Base-by-base conservation (phyloP, 345 rosid genomes). In the Laguncularia racemosa region DNA sequence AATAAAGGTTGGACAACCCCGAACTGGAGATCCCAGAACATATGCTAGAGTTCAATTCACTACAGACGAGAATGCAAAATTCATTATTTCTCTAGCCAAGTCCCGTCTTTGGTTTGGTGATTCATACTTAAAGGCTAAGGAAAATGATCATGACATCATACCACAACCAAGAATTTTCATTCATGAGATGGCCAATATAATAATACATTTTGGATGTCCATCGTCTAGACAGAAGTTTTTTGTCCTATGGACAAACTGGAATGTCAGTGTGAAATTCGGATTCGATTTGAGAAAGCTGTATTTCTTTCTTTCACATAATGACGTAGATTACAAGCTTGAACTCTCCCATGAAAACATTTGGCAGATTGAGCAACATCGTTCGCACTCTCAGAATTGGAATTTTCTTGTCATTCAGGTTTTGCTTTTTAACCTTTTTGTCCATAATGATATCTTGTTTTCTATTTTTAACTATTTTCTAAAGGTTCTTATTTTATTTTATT, bases 361-460 rank as follows among this genome's bases (percentile, higher is more conserved):
- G 72, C 62, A 71, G 51, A 56, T 65, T 52, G 64, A 67, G 64
- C 66, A 67, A 23, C 69, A 20, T 23, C 43, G 44, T 16, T 64
- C 65, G 1, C 18, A 1, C 5, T 44, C 15, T 56, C 64, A 18
- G 14, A 12, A 26, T 5, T 50, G 52, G 16, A 58, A 58, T 43
- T 65, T 20, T 65, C 67, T 77, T 15, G 4, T 67, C 17, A 63
- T 73, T 58, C 78, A 77, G 78, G 83, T 78, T 44, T 57, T 13
- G 47, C 16, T 40, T 52, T 55, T 38, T 46, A 17, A 55, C 46
- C 18, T 33, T 33, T n/a, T 55, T 44, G 19, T 43, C 60, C 46
- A 45, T 13, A n/a, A 55, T 23, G 50, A 48, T 14, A 46, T 17
- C 23, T 1, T 14, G 14, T 48, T 44, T 2, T 38, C 14, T 1